Evolutionary conservation across 1,139 yeast species (phyloP).

Genomic region (Pichia cactophila): DNA sequence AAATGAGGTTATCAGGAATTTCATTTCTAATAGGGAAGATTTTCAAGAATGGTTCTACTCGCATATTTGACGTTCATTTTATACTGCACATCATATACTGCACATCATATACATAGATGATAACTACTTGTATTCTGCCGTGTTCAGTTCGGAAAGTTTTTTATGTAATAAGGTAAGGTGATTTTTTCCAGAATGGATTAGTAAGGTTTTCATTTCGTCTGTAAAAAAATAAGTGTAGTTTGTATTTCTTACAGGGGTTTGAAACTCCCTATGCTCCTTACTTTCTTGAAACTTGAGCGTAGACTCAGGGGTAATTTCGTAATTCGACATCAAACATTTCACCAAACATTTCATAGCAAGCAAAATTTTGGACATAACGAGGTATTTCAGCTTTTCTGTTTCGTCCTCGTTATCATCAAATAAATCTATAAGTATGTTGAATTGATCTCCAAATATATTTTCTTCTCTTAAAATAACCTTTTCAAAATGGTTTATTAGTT

Average conservation of each 20-base stretch:
- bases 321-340: constrained; percentile 22
- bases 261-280: constrained; percentile 9
- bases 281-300: constrained; percentile 19
- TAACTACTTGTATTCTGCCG: neutral
- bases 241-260: neutral
- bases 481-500: constrained; percentile 21
- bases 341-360: constrained; percentile 23
- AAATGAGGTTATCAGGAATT: constrained; percentile 36
- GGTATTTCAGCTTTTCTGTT: constrained; percentile 14
- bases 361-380: constrained; percentile 23
- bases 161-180: constrained; percentile 9
- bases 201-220: constrained; percentile 9
- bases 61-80: constrained; percentile 12
- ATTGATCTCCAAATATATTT: constrained; percentile 27
- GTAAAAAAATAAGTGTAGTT: constrained; percentile 2
- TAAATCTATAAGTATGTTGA: constrained; percentile 14
- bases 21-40: constrained; percentile 16
- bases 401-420: constrained; percentile 18
- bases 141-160: constrained; percentile 2
- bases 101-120: neutral
- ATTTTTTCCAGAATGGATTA: constrained; percentile 1
- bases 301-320: constrained; percentile 23
- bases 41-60: constrained; percentile 19
- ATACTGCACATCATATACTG: neutral
- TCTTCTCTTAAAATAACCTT: constrained; percentile 29